Evolutionary conservation across 2,329 filamentous ascomycete genomes (phyloP).

Genomic region (Phaeosphaeria sp.): DNA sequence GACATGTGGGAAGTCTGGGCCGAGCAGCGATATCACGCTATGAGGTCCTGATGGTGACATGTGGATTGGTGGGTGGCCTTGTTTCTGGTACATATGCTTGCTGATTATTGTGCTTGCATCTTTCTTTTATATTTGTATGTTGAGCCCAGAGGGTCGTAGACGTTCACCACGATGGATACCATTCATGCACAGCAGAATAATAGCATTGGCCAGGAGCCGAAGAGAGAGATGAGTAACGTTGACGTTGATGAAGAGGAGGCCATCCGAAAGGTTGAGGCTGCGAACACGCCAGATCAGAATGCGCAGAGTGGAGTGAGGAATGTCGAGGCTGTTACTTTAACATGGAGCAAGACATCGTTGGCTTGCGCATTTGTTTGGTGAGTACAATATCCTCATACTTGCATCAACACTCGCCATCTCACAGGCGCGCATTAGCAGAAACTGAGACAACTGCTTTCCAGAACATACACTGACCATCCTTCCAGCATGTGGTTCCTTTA

Average conservation of each 20-base stretch:
- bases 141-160: no score
- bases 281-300: conserved; percentile 14
- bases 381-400: conserved; percentile 8
- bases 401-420: background rate
- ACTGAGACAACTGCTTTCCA: background rate
- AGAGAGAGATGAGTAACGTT: conserved; percentile 16
- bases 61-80: background rate
- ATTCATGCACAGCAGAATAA: background rate
- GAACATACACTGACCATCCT: conserved; percentile 1
- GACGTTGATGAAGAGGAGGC: conserved; percentile 21
- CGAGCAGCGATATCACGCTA: background rate
- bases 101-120: no score
- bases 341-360: conserved; percentile 46
- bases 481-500: conserved; percentile 42
- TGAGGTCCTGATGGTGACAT: background rate
- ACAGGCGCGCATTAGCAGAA: background rate
- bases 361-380: conserved; percentile 43
- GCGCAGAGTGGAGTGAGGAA: conserved; percentile 44
- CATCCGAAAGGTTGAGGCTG: conserved; percentile 23
- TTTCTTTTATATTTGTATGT: no score
- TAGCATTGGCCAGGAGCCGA: conserved; percentile 8
- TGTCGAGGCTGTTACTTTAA: conserved; percentile 46
- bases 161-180: background rate
- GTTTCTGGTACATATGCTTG: background rate
- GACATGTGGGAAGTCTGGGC: conserved; percentile 1